Evolutionary conservation across 2,329 filamentous ascomycete species (phyloP), one percentile per base, ranked within the genome.

Genomic region (Neurospora crassa): DNA sequence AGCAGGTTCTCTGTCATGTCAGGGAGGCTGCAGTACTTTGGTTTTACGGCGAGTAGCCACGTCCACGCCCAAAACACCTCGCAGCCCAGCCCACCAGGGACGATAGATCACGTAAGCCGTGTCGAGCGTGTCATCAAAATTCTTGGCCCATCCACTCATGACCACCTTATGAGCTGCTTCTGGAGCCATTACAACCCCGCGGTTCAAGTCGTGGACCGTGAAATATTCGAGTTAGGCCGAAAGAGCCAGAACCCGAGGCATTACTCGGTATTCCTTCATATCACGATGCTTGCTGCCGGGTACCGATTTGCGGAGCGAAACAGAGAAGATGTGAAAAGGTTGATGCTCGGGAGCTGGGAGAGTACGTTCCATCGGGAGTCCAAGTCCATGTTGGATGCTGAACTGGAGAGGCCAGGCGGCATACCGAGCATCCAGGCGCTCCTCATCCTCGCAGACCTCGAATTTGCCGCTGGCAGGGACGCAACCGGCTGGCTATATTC

Each of bases 401-500:
- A 87, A 75, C 78, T 88, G 43, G 85, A 87, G 75, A 78, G 82
- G 5, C 84, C 85, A 0, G 84, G 84, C 14, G 85, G 85, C 0
- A 83, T 87, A 40, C 82, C 86, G 5, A 84, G 82, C 29, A 84
- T 87, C 1, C 84, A 86, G 70, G 86, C 84, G 0, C 78, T 87
- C 16, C 76, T 87, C 18, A 76, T 87, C 3, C 79, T 88, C 3
- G 83, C 85, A 5, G 85, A 87, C 72, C 77, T 87, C 6, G 86
- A 88, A 74, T 86, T 84, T 71, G 84, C 84, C 69, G 83, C 86
- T 20, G 86, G 85, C 3, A 79, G 86, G 69, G 85, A 87, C 70
- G 85, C 85, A 70, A 80, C 84, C 0, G 85, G 85, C 2, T 87
- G 85, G 85, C 84, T 87, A 79, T 87, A 87, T 76, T 82, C 83